Base-by-base conservation (phyloP, 495 filamentous ascomycete genomes). In the Ramalina intermedia region DNA sequence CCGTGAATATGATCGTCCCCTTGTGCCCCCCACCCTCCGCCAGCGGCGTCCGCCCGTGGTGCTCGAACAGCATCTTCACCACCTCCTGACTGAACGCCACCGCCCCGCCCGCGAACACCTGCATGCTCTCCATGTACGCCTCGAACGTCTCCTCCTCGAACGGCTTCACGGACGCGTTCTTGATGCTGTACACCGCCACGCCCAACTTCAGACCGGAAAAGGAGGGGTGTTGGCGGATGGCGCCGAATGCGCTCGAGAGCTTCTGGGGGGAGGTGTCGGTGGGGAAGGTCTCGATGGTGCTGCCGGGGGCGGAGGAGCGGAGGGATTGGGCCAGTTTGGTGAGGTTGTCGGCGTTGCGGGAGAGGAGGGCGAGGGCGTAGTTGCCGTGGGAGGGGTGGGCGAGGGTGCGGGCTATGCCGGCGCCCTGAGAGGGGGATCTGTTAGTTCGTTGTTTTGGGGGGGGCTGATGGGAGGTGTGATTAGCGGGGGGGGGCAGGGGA, bases 1-100 rank as follows among this genome's bases (percentile, higher is more conserved):
- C 69, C 0, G 69, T 70, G 55, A 72, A 70, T 47, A 74, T 70
- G 16, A 71, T 36, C 0, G 69, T 70, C 14, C 69, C 68, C 43
- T 72, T 71, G 58, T 74, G 72, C 46, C 52, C 48, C 1, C 58
- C 63, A 6, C 59, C 63, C 11, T 64, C 63, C 17, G 61, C 54
- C 1, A 70, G 58, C 8, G 59, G 54, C 20, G 48, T 56, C 17
- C 63, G 58, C 9, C 66, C 68, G 51, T 71, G 61, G 37, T 71
- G 60, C n/a, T 60, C 60, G 51, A 70, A 70, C 39, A 70, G 61
- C 12, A 60, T 54, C 47, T 63, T 66, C 42, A 70, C 18, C 3
- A 61, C 59, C 41, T 69, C 64, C 47, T 72, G 69, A 1, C 62
- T 51, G 50, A 74, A 74, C 3, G 66, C 55, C 50, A 72, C 67